Evolutionary conservation across 1,284 basidiomycete species (phyloP).

Genomic region (Tilletia indica): DNA sequence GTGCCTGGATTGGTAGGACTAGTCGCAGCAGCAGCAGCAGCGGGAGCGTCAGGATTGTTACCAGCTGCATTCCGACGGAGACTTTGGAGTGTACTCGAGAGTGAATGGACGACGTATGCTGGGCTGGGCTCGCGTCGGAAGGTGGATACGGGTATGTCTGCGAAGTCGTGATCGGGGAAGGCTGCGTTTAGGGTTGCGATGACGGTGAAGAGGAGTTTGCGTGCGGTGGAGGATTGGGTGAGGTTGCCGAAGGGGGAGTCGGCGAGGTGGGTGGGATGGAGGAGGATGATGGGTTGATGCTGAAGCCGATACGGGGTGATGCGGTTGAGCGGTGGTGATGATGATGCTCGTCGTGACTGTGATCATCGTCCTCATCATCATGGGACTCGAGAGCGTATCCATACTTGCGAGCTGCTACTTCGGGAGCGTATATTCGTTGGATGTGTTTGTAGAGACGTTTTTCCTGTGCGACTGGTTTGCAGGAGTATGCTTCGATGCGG

Average conservation of each 20-base stretch:
- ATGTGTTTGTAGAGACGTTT: slow-evolving; percentile 91
- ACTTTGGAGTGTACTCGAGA: slow-evolving; percentile 51
- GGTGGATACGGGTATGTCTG: slow-evolving; percentile 82
- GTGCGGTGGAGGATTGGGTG: slow-evolving; percentile 60
- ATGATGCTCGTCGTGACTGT: background rate
- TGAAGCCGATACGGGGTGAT: background rate
- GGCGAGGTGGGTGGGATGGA: slow-evolving; percentile 4
- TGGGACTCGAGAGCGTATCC: slow-evolving; percentile 26
- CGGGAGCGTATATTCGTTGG: slow-evolving; percentile 46
- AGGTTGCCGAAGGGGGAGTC: slow-evolving; percentile 57
- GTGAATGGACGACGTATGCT: slow-evolving; percentile 49
- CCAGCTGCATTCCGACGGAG: slow-evolving; percentile 28
- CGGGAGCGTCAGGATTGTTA: slow-evolving; percentile 13
- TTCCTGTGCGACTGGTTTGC: slow-evolving; percentile 95
- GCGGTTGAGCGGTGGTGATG: background rate
- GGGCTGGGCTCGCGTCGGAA: slow-evolving; percentile 66
- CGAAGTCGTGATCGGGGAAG: slow-evolving; percentile 97
- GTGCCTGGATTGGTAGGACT: slow-evolving; percentile 22
- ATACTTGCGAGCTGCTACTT: slow-evolving; percentile 15
- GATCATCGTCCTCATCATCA: background rate
- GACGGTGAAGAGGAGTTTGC: slow-evolving; percentile 87
- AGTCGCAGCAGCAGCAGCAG: slow-evolving; percentile 5
- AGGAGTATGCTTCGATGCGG: slow-evolving; percentile 93
- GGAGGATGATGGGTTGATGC: background rate
- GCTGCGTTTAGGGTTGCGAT: slow-evolving; percentile 95